phyloP scores from a whole-genome alignment of 1,139 yeast genomes.

The Taiozyma sp. region DNA sequence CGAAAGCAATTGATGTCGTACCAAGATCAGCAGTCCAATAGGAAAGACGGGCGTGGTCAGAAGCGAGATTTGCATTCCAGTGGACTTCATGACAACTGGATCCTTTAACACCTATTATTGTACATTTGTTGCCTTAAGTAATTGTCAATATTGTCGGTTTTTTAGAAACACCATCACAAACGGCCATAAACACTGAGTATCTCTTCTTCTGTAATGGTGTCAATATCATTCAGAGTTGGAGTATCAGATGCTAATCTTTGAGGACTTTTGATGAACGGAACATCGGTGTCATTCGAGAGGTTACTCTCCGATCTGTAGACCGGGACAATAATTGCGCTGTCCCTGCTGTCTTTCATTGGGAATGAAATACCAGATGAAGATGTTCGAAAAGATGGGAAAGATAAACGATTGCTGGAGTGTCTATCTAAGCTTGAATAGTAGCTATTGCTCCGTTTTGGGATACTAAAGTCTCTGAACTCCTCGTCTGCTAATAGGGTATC shows the following conservation, averaged over 20 bases:
- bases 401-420: not conserved
- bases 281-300: not conserved
- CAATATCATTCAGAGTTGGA: not conserved
- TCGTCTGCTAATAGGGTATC: constrained; percentile 20
- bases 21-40: no score
- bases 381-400: not conserved
- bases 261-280: not conserved
- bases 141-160: no score
- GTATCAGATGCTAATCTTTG: not conserved
- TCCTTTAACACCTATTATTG: no score
- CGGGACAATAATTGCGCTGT: not conserved
- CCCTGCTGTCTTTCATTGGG: not conserved
- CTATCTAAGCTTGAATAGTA: constrained; percentile 1
- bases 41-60: no score
- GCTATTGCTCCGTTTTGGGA: constrained; percentile 6
- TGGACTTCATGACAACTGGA: no score
- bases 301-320: not conserved
- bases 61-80: no score
- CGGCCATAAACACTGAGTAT: not conserved
- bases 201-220: not conserved
- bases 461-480: constrained; percentile 16
- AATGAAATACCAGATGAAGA: not conserved
- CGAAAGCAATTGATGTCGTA: no score
- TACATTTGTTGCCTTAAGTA: no score
- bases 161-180: not conserved